Evolutionary conservation across 805 yeast genomes (phyloP), one percentile per base, ranked within the genome.

Genomic region (Saturnispora diversa): DNA sequence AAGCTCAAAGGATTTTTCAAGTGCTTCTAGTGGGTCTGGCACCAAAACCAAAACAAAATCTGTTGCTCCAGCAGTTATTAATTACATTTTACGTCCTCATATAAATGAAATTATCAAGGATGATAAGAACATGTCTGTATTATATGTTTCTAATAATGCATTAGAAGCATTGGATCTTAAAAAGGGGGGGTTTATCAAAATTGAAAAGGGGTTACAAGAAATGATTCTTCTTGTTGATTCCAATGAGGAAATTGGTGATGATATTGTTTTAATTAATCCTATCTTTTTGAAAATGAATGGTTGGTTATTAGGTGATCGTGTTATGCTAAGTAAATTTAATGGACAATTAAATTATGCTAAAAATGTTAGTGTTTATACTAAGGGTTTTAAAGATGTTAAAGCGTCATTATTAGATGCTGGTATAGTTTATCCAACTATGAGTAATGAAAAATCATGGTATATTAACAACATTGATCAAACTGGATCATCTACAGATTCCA

Each of bases 361-460:
- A 47, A 46, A 6, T 37, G 51, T 35, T 45, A 41, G 34, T 1
- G 46, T 51, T 10, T 24, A 26, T 13, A 31, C 37, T 3, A 28
- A 27, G 12, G 25, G 27, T 17, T 10, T 17, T 12, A 56, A 58
- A 35, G 60, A 64, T 30, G 49, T 75, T 8, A 70, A 63, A 37
- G 68, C 70, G 29, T 45, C 66, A 1, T 47, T 80, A 8, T 61
- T 66, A 35, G 80, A 78, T 20, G 62, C 71, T 23, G 87, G 88
- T 0, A 53, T 84, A 7, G 46, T 82, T 1, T 72, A 73, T 52
- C 80, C 86, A 1, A 81, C 81, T 5, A 28, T 53, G 15, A 39
- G 31, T 28, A 29, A 30, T 30, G 28, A 29, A 19, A 19, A 9
- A 4, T 20, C 25, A 13, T 31, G 31, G 30, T 10, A 19, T 19